These are phyloP conservation scores for Mortierella sp. DNA, from an alignment of 371 early-diverging fungal species.

Conservation along the genomic window DNA sequence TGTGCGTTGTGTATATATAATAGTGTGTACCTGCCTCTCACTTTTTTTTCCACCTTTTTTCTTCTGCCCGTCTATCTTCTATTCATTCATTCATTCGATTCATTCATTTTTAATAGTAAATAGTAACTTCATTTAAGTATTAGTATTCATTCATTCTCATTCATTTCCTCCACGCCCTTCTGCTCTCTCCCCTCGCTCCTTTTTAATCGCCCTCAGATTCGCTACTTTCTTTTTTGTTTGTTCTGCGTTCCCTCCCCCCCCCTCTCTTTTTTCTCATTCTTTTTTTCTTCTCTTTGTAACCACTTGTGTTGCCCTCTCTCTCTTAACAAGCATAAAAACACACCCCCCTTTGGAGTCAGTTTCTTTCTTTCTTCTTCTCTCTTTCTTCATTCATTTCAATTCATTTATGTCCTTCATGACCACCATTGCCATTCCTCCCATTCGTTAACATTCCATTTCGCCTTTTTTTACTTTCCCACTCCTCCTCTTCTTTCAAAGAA, in stretches of 20 bases:
- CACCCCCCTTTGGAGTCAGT: not conserved
- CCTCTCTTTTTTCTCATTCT: not conserved
- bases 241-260: not conserved
- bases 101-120: not conserved
- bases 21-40: not conserved
- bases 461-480: not conserved
- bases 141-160: not conserved
- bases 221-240: not conserved
- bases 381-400: not conserved
- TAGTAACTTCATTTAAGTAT: not conserved
- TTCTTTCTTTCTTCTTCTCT: not conserved
- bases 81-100: not conserved
- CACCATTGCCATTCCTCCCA: slow-evolving; percentile 5
- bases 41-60: not conserved
- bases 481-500: not conserved
- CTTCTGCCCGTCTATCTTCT: not conserved
- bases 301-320: not conserved
- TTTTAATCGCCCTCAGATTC: not conserved
- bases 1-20: slow-evolving; percentile 1
- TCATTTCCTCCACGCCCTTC: not conserved
- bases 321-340: not conserved
- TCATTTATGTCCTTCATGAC: not conserved
- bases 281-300: slow-evolving; percentile 6
- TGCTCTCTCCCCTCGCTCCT: not conserved
- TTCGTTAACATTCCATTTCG: not conserved